phyloP scores from a whole-genome alignment of 495 filamentous ascomycete genomes.

The Aspergillus indologenus region DNA sequence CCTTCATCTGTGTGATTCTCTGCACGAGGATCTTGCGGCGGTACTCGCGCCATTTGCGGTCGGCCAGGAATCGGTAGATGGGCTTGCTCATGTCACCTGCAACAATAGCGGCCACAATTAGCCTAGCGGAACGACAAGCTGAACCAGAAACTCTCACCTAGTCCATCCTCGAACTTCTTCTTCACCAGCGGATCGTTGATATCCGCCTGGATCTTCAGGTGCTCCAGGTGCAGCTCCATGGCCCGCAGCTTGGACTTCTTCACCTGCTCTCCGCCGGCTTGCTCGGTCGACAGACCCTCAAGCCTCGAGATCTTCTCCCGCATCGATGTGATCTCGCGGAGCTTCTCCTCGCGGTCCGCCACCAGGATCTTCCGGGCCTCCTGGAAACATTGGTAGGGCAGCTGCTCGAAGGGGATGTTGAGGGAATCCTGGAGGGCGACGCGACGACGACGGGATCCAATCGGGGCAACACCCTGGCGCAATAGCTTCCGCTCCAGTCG shows the following conservation, averaged over 20 bases:
- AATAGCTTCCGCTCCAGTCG: conserved; percentile 60
- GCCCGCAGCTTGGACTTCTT: conserved; percentile 65
- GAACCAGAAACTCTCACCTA: conserved; percentile 54
- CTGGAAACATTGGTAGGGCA: conserved; percentile 97
- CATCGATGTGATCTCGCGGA: conserved; percentile 59
- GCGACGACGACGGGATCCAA: conserved; percentile 81
- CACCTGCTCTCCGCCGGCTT: conserved; percentile 56
- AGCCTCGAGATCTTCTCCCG: conserved; percentile 57
- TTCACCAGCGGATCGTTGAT: conserved; percentile 95
- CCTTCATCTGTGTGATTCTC: conserved; percentile 81
- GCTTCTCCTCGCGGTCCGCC: conserved; percentile 78
- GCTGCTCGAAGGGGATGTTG: conserved; percentile 82
- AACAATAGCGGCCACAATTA: conserved; percentile 1
- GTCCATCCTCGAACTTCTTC: conserved; percentile 89
- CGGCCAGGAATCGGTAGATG: conserved; percentile 87
- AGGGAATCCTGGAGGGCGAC: conserved; percentile 63
- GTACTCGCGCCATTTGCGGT: conserved; percentile 83
- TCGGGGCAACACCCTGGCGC: conserved; percentile 54
- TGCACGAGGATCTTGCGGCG: conserved; percentile 73
- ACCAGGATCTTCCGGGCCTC: conserved; percentile 82
- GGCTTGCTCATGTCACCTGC: conserved; percentile 93
- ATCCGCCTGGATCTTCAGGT: conserved; percentile 84
- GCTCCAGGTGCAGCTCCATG: conserved; percentile 70
- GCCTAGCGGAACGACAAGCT: neutral
- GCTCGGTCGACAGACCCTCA: conserved; percentile 54